Evolutionary conservation across 331 rosid species (phyloP), one percentile per base, ranked within the genome.

Genomic region (Pyracantha coccinea): DNA sequence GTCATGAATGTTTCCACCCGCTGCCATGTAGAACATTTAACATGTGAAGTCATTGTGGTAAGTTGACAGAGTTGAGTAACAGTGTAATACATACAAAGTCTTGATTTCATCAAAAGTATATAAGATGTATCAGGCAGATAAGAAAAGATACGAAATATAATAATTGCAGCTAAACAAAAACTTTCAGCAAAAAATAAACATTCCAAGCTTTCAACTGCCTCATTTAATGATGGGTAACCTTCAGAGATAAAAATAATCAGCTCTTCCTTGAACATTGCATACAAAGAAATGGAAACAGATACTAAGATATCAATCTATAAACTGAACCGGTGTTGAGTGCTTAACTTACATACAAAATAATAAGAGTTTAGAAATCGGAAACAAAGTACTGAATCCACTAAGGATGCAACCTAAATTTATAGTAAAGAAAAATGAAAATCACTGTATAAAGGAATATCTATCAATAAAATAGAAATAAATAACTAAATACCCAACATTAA

Each of bases 1-100:
- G 75, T 73, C 88, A 86, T 77, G 82, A 95, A 95, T 29, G 82
- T 79, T 69, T 90, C 93, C 81, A 90, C 91, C 57, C 83, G 84
- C 99, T 95, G 91, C 80, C 76, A 80, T 54, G 77, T 75, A 78
- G 77, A 81, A 80, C 53, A 88, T 72, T 76, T 80, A 82, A 80
- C 77, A 69, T 50, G 20, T 50, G 55, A 50, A 7, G 0, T 17
- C 55, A 50, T 50, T 50, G 20, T 50, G 10, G 55, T 50, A 16
- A 50, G 55, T 16, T 17, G 20, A 17, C 1, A 4, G 55, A 50
- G 76, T 78, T 19, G 23, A 73, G 16, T 47, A 32, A 17, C 6
- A 73, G n/a, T 41, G 47, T 61, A 68, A 66, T 59, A 66, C 14
- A 15, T 58, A 21, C 29, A 24, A 55, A 23, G 9, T 20, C 17